Evolutionary conservation across 352 stramenopile genomes (phyloP).

Genomic region (Pythium biforme): DNA sequence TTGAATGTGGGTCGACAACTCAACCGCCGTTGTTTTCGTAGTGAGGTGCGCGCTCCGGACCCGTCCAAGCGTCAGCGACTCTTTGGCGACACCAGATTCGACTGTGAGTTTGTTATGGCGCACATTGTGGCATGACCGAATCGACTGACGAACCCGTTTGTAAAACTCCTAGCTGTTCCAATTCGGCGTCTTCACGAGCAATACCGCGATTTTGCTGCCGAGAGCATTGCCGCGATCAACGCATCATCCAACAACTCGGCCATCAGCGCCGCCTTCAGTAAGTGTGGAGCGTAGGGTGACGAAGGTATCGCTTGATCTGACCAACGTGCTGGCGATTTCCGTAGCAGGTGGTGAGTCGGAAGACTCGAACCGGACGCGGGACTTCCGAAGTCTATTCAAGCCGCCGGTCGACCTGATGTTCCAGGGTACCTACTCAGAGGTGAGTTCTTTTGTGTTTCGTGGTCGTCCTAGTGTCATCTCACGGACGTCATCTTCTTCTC

Average conservation of each 20-base stretch:
- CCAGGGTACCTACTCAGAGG: constrained; percentile 73
- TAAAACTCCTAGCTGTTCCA: constrained; percentile 33
- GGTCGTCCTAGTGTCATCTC: not conserved
- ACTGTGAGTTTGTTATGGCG: constrained; percentile 33
- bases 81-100: constrained; percentile 49
- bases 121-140: not conserved
- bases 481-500: not conserved
- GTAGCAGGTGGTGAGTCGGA: constrained; percentile 11
- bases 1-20: not conserved
- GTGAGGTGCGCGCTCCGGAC: constrained; percentile 72
- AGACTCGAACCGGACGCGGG: constrained; percentile 32
- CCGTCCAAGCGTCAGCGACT: constrained; percentile 82
- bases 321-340: not conserved
- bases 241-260: constrained; percentile 25
- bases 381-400: constrained; percentile 72
- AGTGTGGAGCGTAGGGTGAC: constrained; percentile 4
- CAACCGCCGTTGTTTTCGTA: constrained; percentile 17
- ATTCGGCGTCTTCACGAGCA: constrained; percentile 65
- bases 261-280: constrained; percentile 48
- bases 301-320: not conserved
- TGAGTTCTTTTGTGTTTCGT: constrained; percentile 21
- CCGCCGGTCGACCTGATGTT: constrained; percentile 76
- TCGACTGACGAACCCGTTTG: constrained; percentile 2
- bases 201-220: constrained; percentile 78
- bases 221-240: constrained; percentile 79